Evolutionary conservation across 139 green algal genomes (phyloP).

Genomic region (Ulvella scutata): DNA sequence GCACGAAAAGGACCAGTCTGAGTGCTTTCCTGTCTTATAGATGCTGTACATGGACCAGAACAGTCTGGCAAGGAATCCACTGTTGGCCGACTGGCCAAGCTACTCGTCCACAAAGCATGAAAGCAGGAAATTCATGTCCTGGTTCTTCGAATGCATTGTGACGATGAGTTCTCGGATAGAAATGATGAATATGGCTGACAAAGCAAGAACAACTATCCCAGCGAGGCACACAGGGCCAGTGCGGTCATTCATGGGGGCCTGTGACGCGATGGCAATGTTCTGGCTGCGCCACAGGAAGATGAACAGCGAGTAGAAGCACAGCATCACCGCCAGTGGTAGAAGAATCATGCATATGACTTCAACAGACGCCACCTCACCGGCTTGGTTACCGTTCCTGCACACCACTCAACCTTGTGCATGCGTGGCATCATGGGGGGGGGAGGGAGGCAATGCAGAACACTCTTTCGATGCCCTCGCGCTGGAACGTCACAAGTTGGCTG

Average conservation of each 20-base stretch:
- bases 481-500: too few species aligned
- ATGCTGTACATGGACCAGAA: too few species aligned
- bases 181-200: conserved; percentile 59
- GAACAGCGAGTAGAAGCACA: conserved; percentile 63
- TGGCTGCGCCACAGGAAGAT: conserved; percentile 56
- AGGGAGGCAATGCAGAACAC: too few species aligned
- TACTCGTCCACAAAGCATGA: neutral
- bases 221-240: conserved; percentile 54
- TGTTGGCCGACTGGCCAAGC: too few species aligned
- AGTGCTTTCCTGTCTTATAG: too few species aligned
- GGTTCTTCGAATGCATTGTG: conserved; percentile 6
- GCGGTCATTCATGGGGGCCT: conserved; percentile 43
- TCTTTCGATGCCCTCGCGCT: too few species aligned
- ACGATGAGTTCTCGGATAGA: conserved; percentile 44
- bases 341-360: conserved; percentile 75
- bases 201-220: conserved; percentile 36
- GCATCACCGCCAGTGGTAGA: conserved; percentile 65
- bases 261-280: conserved; percentile 27
- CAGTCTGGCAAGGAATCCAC: too few species aligned
- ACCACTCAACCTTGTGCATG: too few species aligned
- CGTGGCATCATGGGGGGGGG: too few species aligned
- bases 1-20: too few species aligned
- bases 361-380: conserved; percentile 26
- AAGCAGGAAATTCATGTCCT: neutral
- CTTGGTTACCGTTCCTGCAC: neutral